Evolutionary conservation across 2,329 filamentous ascomycete species (phyloP), one percentile per base, ranked within the genome.

Genomic region (Colletotrichum chlorophyti): DNA sequence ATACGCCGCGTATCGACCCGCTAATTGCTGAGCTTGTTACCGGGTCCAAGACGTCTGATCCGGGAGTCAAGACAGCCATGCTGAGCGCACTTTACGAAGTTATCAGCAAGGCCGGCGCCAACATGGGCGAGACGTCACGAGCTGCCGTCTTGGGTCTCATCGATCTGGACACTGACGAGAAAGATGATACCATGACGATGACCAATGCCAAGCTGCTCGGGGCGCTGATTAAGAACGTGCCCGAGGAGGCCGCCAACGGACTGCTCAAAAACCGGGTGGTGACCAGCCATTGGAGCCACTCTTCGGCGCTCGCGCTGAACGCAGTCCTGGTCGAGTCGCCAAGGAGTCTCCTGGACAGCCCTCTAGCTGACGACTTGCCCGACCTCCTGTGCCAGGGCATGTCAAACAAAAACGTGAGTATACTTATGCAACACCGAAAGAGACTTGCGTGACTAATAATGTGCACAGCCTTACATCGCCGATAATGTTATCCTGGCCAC

Each of bases 31-130:
- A 99, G 75, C 83, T 99, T 43, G 93, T 98, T 17, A 91, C 95
- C n/a, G 95, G 95, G 42, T 95, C 93, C 23, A 97, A 94, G 80
- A 98, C 95, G 0, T 78, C 85, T 2, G 94, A 98, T 69, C 70
- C 86, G 6, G 94, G 94, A 41, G 95, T 99, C 63, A 91, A 87
- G 75, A 95, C 90, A 64, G 95, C 95, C 24, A 99, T 99, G 95
- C 83, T 99, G 68, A 97, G 96, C 79, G 95, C 95, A 3, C 77
- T 99, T 41, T 97, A 96, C 70, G 94, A 98, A 70, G 95, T 99
- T 26, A 89, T 99, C 60, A 94, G 91, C 80, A 97, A 97, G 75
- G 94, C 93, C 15, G 95, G 95, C 52, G 83, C 83, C 57, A 97
- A 94, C 75, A 99, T 99, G 95, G 93, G 91, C 66, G 95, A 98